phyloP scores from a whole-genome alignment of 169 alveolate genomes.

The Ichthyophthirius multifiliis region DNA sequence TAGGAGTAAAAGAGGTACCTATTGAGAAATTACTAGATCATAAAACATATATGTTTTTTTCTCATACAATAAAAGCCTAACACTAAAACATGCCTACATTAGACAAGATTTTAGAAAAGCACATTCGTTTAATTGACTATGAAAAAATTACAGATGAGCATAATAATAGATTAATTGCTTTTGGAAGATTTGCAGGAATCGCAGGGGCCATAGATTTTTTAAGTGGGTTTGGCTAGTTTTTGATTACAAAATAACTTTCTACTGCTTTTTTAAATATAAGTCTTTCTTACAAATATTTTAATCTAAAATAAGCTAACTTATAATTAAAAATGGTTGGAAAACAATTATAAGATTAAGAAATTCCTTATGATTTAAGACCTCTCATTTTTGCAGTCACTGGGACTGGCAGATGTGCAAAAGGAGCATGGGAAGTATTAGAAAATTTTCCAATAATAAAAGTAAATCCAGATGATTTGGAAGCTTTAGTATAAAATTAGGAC shows the following conservation, averaged over 20 bases:
- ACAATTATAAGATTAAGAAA: conserved; percentile 45
- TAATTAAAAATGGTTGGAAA: conserved; percentile 43
- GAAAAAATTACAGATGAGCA: conserved; percentile 60
- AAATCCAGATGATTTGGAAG: conserved; percentile 54
- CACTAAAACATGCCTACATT: conserved; percentile 64
- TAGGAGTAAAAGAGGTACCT: conserved; percentile 77
- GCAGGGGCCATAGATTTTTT: conserved; percentile 73
- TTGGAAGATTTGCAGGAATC: conserved; percentile 78
- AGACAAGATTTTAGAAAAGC: conserved; percentile 54
- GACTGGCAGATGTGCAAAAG: conserved; percentile 72
- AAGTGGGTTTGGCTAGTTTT: conserved; percentile 69
- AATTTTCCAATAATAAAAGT: conserved; percentile 64
- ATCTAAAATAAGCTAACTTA: conserved; percentile 45
- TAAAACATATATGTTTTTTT: conserved; percentile 70
- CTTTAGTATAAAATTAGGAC: conserved; percentile 13
- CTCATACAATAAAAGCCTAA: conserved; percentile 74
- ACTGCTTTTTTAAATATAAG: conserved; percentile 66
- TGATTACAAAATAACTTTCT: conserved; percentile 39
- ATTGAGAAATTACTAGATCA: conserved; percentile 40
- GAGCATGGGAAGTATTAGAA: conserved; percentile 63
- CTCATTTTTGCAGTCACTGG: conserved; percentile 73
- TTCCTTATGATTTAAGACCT: conserved; percentile 62
- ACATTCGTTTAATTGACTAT: conserved; percentile 66
- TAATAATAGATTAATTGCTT: conserved; percentile 61
- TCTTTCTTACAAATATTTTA: conserved; percentile 57